Conservation (phyloP, 129 eudicot species). For the Lactuca saligna region DNA sequence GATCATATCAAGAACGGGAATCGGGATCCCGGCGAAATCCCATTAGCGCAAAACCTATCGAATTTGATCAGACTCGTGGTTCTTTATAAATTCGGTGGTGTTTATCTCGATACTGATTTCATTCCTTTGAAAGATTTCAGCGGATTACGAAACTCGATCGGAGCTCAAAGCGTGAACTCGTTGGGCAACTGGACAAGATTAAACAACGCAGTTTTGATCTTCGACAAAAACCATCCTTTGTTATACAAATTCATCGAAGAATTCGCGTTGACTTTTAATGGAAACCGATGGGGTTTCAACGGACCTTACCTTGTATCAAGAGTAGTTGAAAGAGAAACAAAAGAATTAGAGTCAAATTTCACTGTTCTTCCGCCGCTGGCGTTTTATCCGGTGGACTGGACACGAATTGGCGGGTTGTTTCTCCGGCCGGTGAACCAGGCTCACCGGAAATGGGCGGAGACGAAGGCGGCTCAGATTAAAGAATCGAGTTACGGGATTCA, state of each 20-base stretch:
- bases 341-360: slow-evolving; percentile 23
- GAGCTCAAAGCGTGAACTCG: slow-evolving; percentile 56
- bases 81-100: slow-evolving; percentile 79
- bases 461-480: slow-evolving; percentile 45
- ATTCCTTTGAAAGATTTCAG: slow-evolving; percentile 60
- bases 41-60: slow-evolving; percentile 70
- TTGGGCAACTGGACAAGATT: slow-evolving; percentile 69
- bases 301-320: slow-evolving; percentile 88
- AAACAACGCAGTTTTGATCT: slow-evolving; percentile 76
- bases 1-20: slow-evolving; percentile 47
- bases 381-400: slow-evolving; percentile 86
- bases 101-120: slow-evolving; percentile 76
- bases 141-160: slow-evolving; percentile 64
- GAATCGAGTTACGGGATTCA: slow-evolving; percentile 64
- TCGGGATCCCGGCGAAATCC: slow-evolving; percentile 65
- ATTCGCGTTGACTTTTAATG: slow-evolving; percentile 66
- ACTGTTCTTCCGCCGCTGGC: slow-evolving; percentile 62
- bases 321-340: slow-evolving; percentile 40
- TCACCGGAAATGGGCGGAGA: slow-evolving; percentile 51
- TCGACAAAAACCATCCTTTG: slow-evolving; percentile 69
- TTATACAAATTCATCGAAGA: slow-evolving; percentile 71
- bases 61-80: slow-evolving; percentile 64
- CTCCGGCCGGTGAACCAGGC: slow-evolving; percentile 34
- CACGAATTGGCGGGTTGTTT: slow-evolving; percentile 44
- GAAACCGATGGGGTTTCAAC: slow-evolving; percentile 83